Conservation (phyloP, 768 basidiomycete species). For the Porpolomopsis calyptriformis region DNA sequence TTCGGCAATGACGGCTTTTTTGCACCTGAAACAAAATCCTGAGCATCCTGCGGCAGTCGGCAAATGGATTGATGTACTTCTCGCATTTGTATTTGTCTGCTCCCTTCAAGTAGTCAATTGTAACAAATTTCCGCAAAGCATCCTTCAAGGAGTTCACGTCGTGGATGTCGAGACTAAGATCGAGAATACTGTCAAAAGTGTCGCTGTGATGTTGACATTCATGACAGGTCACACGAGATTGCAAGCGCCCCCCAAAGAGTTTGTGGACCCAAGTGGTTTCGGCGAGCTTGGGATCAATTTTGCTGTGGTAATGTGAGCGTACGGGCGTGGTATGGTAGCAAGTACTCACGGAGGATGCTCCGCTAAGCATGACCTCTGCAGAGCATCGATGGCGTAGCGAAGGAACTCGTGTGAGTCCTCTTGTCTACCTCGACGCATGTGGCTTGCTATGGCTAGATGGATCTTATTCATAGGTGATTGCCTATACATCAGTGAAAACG, state of each 20-base stretch:
- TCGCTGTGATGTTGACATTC: constrained; percentile 83
- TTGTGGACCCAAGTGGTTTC: constrained; percentile 93
- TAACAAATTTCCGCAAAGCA: constrained; percentile 71
- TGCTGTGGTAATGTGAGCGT: constrained; percentile 29
- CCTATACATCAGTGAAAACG: background rate
- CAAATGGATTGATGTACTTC: constrained; percentile 49
- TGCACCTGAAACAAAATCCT: constrained; percentile 51
- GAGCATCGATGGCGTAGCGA: constrained; percentile 82
- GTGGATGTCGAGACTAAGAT: constrained; percentile 85
- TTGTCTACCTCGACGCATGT: constrained; percentile 83
- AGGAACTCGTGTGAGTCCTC: constrained; percentile 99
- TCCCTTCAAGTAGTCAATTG: constrained; percentile 74
- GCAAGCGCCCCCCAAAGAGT: constrained; percentile 84
- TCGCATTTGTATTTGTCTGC: constrained; percentile 98
- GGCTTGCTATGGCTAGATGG: constrained; percentile 78
- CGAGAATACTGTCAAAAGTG: constrained; percentile 91
- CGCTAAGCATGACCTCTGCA: constrained; percentile 76
- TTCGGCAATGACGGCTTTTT: constrained; percentile 78
- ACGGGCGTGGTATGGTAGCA: background rate
- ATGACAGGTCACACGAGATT: constrained; percentile 81
- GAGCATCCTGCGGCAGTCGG: background rate
- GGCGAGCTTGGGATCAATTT: constrained; percentile 56
- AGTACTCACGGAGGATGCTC: constrained; percentile 57
- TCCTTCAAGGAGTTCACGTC: constrained; percentile 51
- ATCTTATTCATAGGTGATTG: background rate